Conservation (phyloP, 208 protist species). For the Vickermania spadyakhi region DNA sequence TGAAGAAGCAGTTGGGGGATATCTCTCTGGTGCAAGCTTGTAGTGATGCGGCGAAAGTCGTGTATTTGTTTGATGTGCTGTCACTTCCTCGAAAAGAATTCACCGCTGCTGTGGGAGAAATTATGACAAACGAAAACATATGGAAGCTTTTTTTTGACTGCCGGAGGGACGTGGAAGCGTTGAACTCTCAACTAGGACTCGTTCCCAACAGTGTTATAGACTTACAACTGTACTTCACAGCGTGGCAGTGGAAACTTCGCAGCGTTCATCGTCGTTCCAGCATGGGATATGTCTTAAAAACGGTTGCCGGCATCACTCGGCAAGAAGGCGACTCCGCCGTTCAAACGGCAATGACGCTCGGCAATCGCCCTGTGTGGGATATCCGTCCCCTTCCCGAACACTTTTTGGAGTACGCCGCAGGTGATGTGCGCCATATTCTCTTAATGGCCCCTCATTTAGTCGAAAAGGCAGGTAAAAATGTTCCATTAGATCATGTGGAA, state of each 20-base stretch:
- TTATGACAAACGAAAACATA: slow-evolving; percentile 34
- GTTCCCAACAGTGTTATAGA: slow-evolving; percentile 51
- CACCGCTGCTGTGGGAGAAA: slow-evolving; percentile 15
- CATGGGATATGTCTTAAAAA: slow-evolving; percentile 79
- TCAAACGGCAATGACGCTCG: slow-evolving; percentile 75
- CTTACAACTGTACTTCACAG: slow-evolving; percentile 79
- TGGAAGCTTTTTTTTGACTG: slow-evolving; percentile 86
- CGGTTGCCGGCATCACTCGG: slow-evolving; percentile 47
- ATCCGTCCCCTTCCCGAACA: slow-evolving; percentile 76
- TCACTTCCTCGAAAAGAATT: slow-evolving; percentile 30
- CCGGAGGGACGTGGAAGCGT: slow-evolving; percentile 80
- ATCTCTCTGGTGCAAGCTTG: slow-evolving; percentile 82
- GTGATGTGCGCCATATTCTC: slow-evolving; percentile 82
- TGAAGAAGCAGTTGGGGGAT: slow-evolving; percentile 48
- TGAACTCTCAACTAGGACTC: slow-evolving; percentile 70
- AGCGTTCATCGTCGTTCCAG: slow-evolving; percentile 74
- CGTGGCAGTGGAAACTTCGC: slow-evolving; percentile 73
- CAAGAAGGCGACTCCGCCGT: slow-evolving; percentile 72
- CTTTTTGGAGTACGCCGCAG: slow-evolving; percentile 84
- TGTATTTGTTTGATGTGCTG: slow-evolving; percentile 85
- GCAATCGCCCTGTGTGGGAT: slow-evolving; percentile 82
- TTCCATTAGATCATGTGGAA: slow-evolving; percentile 30
- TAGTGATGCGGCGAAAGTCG: slow-evolving; percentile 32
- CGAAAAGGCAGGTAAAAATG: slow-evolving; percentile 9
- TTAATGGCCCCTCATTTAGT: slow-evolving; percentile 38